Evolutionary conservation across 2,329 filamentous ascomycete genomes (phyloP).

Genomic region (Rhynchosporium graminicola): DNA sequence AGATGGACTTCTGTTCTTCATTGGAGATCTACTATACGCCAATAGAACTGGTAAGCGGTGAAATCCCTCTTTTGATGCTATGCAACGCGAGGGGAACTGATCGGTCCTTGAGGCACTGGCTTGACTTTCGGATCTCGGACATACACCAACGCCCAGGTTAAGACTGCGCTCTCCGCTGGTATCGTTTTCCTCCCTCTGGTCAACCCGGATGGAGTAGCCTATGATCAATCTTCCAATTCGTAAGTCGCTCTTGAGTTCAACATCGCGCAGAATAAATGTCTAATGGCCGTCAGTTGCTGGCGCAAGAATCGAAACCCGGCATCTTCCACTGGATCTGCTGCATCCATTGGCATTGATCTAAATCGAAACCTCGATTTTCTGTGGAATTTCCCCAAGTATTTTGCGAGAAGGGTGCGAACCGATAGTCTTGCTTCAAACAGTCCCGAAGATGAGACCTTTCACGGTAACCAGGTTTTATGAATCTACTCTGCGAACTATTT

Average conservation of each 20-base stretch:
- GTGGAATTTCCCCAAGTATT: conserved; percentile 52
- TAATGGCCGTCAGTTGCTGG: conserved; percentile 46
- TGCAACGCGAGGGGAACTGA: too few species aligned
- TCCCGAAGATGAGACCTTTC: conserved; percentile 40
- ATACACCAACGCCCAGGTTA: conserved; percentile 55
- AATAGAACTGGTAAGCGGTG: conserved; percentile 43
- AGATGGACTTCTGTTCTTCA: conserved; percentile 58
- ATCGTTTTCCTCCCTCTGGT: conserved; percentile 55
- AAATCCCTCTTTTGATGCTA: too few species aligned
- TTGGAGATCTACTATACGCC: conserved; percentile 57
- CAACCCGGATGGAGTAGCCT: conserved; percentile 54
- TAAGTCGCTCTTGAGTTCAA: too few species aligned
- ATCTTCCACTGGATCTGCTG: conserved; percentile 35
- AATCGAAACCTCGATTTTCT: conserved; percentile 61
- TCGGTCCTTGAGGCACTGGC: conserved; percentile 40
- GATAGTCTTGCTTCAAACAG: conserved; percentile 44
- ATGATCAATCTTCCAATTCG: conserved; percentile 50
- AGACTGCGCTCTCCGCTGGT: conserved; percentile 52
- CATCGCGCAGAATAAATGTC: too few species aligned
- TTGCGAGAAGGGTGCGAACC: conserved; percentile 44
- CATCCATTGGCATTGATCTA: conserved; percentile 51
- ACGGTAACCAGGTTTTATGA: conserved; percentile 32
- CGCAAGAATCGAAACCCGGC: conserved; percentile 56
- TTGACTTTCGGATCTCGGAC: conserved; percentile 53
- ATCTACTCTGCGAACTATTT: not conserved